Base-by-base conservation (phyloP, 257 asterid genomes). In the Ocimum tenuiflorum region DNA sequence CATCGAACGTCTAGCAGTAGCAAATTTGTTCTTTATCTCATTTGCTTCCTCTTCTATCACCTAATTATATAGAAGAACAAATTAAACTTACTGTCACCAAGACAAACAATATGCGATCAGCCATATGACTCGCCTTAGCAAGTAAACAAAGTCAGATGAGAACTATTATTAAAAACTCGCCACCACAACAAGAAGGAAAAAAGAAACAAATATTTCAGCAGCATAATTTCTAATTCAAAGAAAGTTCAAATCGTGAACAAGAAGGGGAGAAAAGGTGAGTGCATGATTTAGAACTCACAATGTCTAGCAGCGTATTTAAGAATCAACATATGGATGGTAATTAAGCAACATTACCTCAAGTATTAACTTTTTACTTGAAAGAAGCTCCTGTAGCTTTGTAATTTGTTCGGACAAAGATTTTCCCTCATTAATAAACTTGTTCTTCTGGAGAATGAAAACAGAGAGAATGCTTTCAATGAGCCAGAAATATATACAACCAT, bases 401-500 rank as follows among this genome's bases (percentile, higher is more conserved):
- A 94, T 86, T 77, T 94, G 96, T 51, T 56, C 82, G 20, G 79
- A 77, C 84, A 94, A 72, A 46, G 85, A 80, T 73, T 88, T 86
- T 10, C 95, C 88, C 68, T 94, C 99, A n/a, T 81, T 88, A 24
- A 86, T 78, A 78, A 86, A 90, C 81, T 90, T 94, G 76, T 86
- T 90, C 82, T 92, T 90, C 99, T 91, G 91, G 73, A 35, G 33
- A 29, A 27, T 9, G 20, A 20, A n/a, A 63, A 35, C 63, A 76
- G 0, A 66, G 15, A 57, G 24, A 58, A 45, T 31, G 58, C 31
- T 11, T 15, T 74, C 68, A 79, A 27, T 43, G 45, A 41, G 43
- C 57, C 49, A 70, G 31, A 48, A 70, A 60, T 20, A 43, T 19
- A 15, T 15, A 23, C 23, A 31, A 54, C 52, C 49, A 48, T 23